These are phyloP conservation scores for Curvularia spicifera DNA, from an alignment of 2,329 filamentous ascomycete species.

Conservation along the genomic window DNA sequence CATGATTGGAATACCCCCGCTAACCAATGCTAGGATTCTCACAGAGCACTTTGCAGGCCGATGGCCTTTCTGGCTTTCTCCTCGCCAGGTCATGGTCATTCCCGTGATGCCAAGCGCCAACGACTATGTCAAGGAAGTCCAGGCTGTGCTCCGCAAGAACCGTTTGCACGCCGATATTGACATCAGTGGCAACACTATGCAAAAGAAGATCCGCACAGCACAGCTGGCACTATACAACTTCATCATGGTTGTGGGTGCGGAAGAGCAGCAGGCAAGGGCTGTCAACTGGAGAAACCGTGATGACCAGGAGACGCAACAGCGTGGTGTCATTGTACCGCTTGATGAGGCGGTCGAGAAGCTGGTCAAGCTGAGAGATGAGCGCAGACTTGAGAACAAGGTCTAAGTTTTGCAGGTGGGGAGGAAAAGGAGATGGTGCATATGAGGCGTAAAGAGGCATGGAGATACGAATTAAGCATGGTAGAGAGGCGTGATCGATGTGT, in stretches of 20 bases:
- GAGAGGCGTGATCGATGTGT: not conserved
- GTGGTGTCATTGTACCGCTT: slow-evolving; percentile 66
- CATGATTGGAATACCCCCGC: not conserved
- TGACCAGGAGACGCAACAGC: slow-evolving; percentile 66
- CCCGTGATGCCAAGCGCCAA: slow-evolving; percentile 75
- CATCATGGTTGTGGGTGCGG: slow-evolving; percentile 73
- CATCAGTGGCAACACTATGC: slow-evolving; percentile 77
- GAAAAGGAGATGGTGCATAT: slow-evolving; percentile 6
- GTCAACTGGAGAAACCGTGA: slow-evolving; percentile 71
- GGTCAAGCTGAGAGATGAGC: slow-evolving; percentile 52
- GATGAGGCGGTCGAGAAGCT: slow-evolving; percentile 65
- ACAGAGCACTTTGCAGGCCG: slow-evolving; percentile 86
- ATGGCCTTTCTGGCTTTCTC: slow-evolving; percentile 89
- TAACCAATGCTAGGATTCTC: slow-evolving; percentile 60
- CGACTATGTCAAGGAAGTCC: slow-evolving; percentile 76
- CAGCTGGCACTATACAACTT: slow-evolving; percentile 85
- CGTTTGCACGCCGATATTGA: slow-evolving; percentile 75
- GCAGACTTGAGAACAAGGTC: slow-evolving; percentile 46
- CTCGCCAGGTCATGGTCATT: slow-evolving; percentile 80
- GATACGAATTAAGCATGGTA: slow-evolving; percentile 12
- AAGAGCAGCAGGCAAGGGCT: slow-evolving; percentile 64
- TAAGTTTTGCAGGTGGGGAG: slow-evolving; percentile 3
- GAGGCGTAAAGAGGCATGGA: slow-evolving; percentile 12
- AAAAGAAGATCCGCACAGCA: slow-evolving; percentile 86
- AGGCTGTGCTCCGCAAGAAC: slow-evolving; percentile 69